Conservation (phyloP, 148 eudicot genomes). For the Nepenthes mirabilis region DNA sequence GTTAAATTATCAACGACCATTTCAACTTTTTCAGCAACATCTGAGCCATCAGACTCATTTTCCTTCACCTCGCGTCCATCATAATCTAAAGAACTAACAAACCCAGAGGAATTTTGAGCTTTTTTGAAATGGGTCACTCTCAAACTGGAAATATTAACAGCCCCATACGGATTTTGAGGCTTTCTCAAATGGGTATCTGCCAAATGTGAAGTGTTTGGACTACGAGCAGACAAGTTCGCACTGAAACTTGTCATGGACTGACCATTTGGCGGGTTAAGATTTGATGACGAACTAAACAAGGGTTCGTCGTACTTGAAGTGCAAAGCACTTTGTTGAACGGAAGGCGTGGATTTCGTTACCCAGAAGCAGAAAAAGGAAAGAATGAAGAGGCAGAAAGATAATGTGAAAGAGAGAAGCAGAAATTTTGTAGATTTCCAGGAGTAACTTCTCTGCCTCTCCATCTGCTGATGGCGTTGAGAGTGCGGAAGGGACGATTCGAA, state of each 20-base stretch:
- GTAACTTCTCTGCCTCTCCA: slow-evolving; percentile 62
- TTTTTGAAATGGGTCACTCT: slow-evolving; percentile 13
- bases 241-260: slow-evolving; percentile 16
- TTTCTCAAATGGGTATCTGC: not conserved
- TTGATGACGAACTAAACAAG: slow-evolving; percentile 10
- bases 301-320: slow-evolving; percentile 16
- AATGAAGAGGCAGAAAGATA: slow-evolving; percentile 34
- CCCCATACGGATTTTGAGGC: not conserved
- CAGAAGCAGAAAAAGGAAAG: slow-evolving; percentile 40
- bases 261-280: slow-evolving; percentile 15
- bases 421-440: slow-evolving; percentile 41
- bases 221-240: slow-evolving; percentile 15
- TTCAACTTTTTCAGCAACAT: not conserved
- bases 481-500: too few relatives aligned
- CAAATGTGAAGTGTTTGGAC: slow-evolving; percentile 3
- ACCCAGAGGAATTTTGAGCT: slow-evolving; percentile 13
- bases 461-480: slow-evolving; percentile 1
- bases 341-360: slow-evolving; percentile 25
- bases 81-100: slow-evolving; percentile 7
- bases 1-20: not conserved
- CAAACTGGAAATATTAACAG: slow-evolving; percentile 15
- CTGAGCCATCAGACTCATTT: not conserved
- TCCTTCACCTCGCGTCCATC: slow-evolving; percentile 7
- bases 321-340: slow-evolving; percentile 23
- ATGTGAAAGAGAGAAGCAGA: slow-evolving; percentile 36